Base-by-base conservation (phyloP, 140 eudicot species). In the Erigeron philadelphicus region DNA sequence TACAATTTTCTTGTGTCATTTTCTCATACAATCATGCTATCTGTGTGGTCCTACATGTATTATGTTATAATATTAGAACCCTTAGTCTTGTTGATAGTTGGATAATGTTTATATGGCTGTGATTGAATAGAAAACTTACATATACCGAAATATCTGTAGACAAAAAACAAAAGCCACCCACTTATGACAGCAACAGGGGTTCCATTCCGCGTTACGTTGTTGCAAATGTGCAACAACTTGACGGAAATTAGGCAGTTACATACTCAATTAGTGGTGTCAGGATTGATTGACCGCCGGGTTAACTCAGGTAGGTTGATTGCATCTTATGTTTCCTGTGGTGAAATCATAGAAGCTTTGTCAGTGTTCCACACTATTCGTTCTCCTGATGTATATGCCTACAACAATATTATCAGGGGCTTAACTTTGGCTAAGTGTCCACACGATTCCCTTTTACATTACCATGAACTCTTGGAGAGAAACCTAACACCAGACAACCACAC, bases 341-440 rank as follows among this genome's bases (percentile, higher is more conserved):
- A 74, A 75, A 55, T 46, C 66, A 3, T 13, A 44, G 61, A 77
- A 21, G 88, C 85, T 7, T 77, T 71, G 59, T 80, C 74, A 6
- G 79, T 84, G 65, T 80, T 84, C 45, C 67, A 64, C 11, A 66
- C 64, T 9, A 60, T 78, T 12, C 68, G 65, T 35, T 31, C 49
- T 21, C 88, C 88, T 43, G 80, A 81, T 74, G 38, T 59, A 61
- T 84, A 74, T 75, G 73, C 85, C 18, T 75, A 84, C 77, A 84
- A 80, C 61, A 75, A 64, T 23, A 53, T 75, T 31, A 84, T 84
- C 44, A 75, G 88, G 70, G 85, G 85, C 65, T 74, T 84, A 64
- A 77, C 57, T 2, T 55, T 50, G 15, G 74, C 57, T 9, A 62
- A 81, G 6, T 18, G 72, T 70, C 77, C 77, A 35, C 25, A 67